Evolutionary conservation across 805 yeast species (phyloP).

Genomic region (Nakazawaea laoshanensis): DNA sequence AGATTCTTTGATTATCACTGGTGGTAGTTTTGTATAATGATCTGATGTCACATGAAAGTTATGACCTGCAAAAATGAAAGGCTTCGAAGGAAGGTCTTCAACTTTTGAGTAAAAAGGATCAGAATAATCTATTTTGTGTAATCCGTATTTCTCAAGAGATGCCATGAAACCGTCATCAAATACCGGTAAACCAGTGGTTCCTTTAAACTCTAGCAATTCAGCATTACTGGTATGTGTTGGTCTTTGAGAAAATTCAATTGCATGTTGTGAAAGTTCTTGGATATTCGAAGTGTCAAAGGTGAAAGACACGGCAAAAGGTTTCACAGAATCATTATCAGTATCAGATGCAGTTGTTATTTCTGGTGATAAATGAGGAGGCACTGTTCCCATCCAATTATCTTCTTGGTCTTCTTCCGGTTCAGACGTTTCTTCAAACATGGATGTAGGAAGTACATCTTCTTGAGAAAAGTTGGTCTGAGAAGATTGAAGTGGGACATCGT

Average conservation of each 20-base stretch:
- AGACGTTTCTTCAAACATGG: slow-evolving; percentile 5
- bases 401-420: slow-evolving; percentile 14
- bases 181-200: slow-evolving; percentile 2
- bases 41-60: slow-evolving; percentile 40
- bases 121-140: slow-evolving; percentile 42
- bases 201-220: slow-evolving; percentile 3
- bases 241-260: not conserved
- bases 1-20: not conserved
- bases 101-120: slow-evolving; percentile 58
- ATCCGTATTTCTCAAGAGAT: slow-evolving; percentile 33
- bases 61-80: slow-evolving; percentile 63
- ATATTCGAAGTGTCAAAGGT: not conserved
- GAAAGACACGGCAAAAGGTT: too few species aligned
- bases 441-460: slow-evolving; percentile 1
- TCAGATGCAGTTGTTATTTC: too few species aligned
- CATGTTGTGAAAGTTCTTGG: not conserved
- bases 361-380: slow-evolving; percentile 8
- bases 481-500: not conserved
- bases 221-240: too few species aligned
- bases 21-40: slow-evolving; percentile 12
- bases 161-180: slow-evolving; percentile 6
- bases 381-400: slow-evolving; percentile 8
- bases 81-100: slow-evolving; percentile 40
- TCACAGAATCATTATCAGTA: too few species aligned
- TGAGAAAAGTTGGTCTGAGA: not conserved